These are phyloP conservation scores for Rhodotorula sp. DNA, from an alignment of 1,284 basidiomycete genomes.

Conservation along the genomic window DNA sequence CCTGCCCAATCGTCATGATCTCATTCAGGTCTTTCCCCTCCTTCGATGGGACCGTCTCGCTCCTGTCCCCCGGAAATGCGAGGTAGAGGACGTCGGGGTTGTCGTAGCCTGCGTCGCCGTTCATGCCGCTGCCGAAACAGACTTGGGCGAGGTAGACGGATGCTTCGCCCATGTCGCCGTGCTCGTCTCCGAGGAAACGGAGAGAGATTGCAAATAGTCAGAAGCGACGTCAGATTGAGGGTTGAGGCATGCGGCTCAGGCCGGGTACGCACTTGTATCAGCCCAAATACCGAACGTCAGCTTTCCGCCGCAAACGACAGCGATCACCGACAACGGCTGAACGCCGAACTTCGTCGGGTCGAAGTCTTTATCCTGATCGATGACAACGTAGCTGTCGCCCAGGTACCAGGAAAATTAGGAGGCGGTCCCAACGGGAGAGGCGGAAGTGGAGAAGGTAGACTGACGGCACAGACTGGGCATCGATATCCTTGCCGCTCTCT, in stretches of 20 bases:
- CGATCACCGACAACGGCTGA: slow-evolving; percentile 10
- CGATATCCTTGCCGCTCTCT: slow-evolving; percentile 1
- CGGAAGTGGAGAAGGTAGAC: too few species aligned
- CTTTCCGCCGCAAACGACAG: slow-evolving; percentile 12
- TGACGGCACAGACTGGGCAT: slow-evolving; percentile 1
- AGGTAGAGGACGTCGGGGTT: slow-evolving; percentile 6
- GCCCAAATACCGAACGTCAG: slow-evolving; percentile 15
- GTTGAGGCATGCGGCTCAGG: too few species aligned
- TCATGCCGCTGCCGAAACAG: slow-evolving; percentile 3
- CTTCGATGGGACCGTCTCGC: not conserved
- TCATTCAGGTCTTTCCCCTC: not conserved
- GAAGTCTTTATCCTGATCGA: slow-evolving; percentile 8
- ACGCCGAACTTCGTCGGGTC: not conserved
- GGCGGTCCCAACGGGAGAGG: too few species aligned
- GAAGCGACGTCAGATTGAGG: not conserved
- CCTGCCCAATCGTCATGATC: not conserved
- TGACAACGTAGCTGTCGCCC: slow-evolving; percentile 5
- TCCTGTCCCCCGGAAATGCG: slow-evolving; percentile 3
- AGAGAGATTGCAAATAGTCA: not conserved
- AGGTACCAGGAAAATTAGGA: not conserved
- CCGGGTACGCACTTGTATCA: slow-evolving; percentile 1
- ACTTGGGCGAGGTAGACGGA: slow-evolving; percentile 1
- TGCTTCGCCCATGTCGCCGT: slow-evolving; percentile 10
- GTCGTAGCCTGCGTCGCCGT: slow-evolving; percentile 1
- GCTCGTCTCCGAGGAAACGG: not conserved